Percentiles rank a stretch among this genome's conserved stretches.
Conservation (phyloP, 352 stramenopile genomes). For the Globisporangium takayamanum region DNA sequence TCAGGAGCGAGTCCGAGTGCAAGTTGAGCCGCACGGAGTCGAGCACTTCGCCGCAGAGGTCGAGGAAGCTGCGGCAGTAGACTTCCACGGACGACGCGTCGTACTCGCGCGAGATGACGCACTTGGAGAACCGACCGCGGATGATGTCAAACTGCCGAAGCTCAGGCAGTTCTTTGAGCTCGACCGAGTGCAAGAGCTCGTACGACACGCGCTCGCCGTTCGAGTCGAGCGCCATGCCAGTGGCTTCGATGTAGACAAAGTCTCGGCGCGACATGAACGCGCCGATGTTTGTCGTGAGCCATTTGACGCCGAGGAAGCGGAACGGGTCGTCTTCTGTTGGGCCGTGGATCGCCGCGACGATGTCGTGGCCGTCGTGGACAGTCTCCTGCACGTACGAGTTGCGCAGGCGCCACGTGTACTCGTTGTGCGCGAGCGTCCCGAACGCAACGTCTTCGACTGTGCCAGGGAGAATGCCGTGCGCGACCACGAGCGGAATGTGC, state of each 20-base stretch:
- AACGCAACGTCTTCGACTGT: slow-evolving; percentile 42
- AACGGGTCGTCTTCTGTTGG: slow-evolving; percentile 44
- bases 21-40: slow-evolving; percentile 23
- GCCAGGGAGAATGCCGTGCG: slow-evolving; percentile 30
- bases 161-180: slow-evolving; percentile 11
- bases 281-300: slow-evolving; percentile 23
- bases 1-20: slow-evolving; percentile 17
- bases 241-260: slow-evolving; percentile 18
- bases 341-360: slow-evolving; percentile 34
- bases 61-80: slow-evolving; percentile 36
- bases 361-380: slow-evolving; percentile 24
- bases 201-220: slow-evolving; percentile 14
- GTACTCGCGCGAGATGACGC: slow-evolving; percentile 40
- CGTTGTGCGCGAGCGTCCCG: slow-evolving; percentile 26
- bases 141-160: slow-evolving; percentile 26
- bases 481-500: slow-evolving; percentile 27
- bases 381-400: slow-evolving; percentile 29
- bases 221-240: slow-evolving; percentile 13
- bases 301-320: slow-evolving; percentile 46
- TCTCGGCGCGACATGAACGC: slow-evolving; percentile 38
- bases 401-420: slow-evolving; percentile 30
- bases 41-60: slow-evolving; percentile 32
- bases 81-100: slow-evolving; percentile 32
- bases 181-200: slow-evolving; percentile 13
- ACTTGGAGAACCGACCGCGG: slow-evolving; percentile 39